phyloP scores from a whole-genome alignment of 345 rosid genomes.

The Chamaenerion angustifolium region DNA sequence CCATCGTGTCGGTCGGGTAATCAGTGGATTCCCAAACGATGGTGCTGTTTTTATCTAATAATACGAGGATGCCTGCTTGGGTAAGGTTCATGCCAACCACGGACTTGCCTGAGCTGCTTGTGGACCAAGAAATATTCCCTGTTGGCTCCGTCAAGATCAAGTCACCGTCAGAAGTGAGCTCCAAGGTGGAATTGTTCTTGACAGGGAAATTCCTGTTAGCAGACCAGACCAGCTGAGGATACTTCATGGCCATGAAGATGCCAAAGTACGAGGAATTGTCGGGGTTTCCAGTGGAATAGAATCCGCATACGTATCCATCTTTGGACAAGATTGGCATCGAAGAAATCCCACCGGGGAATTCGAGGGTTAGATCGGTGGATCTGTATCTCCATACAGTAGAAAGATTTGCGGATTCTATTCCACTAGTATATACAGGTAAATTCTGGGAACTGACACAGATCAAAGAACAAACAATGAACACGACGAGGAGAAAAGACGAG shows the following conservation, averaged over 20 bases:
- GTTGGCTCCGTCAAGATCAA: slow-evolving; percentile 10
- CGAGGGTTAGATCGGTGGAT: too few relatives aligned
- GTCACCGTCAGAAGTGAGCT: slow-evolving; percentile 8
- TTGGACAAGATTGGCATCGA: too few relatives aligned
- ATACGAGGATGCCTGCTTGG: slow-evolving; percentile 10
- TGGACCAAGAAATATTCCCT: slow-evolving; percentile 12
- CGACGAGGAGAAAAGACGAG: too few relatives aligned
- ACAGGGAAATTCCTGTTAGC: slow-evolving; percentile 14
- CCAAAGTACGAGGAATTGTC: too few relatives aligned
- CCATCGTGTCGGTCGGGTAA: slow-evolving; percentile 12
- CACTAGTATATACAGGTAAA: too few relatives aligned
- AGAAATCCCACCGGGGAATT: too few relatives aligned
- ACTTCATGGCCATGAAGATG: not conserved
- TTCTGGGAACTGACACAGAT: too few relatives aligned
- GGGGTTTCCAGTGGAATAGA: too few relatives aligned
- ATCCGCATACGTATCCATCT: too few relatives aligned
- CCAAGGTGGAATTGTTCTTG: slow-evolving; percentile 5
- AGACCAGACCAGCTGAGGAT: slow-evolving; percentile 15
- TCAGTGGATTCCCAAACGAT: slow-evolving; percentile 17
- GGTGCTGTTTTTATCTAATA: slow-evolving; percentile 5
- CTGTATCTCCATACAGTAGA: too few relatives aligned
- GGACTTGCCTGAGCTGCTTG: slow-evolving; percentile 7
- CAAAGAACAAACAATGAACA: too few relatives aligned
- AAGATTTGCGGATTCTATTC: too few relatives aligned
- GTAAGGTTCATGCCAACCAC: slow-evolving; percentile 10